Evolutionary conservation across 225 moss, liverwort and hornwort species (phyloP), one percentile per base, ranked within the genome.

Genomic region (Climacium dendroides): DNA sequence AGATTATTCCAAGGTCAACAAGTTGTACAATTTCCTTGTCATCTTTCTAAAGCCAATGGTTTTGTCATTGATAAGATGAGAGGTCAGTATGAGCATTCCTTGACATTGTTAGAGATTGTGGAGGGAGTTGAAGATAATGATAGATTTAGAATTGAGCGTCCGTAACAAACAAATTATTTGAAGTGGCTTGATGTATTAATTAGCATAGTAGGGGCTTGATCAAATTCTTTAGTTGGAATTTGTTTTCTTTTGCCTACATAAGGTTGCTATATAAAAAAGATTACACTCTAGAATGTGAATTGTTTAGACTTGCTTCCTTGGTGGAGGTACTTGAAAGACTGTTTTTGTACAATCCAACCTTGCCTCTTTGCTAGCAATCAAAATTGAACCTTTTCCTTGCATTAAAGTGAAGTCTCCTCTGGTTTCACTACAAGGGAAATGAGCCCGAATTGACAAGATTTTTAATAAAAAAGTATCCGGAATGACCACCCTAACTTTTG

Each of bases 1-100:
- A 37, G 37, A 37, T 37, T 67, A 12, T 67, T 23, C 37, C 7
- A 37, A 67, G 7, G 23, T 2, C 23, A 22, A 67, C 4, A 7
- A 74, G 2, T 1, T 74, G 0, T 48, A 4, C 50, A 7, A 74
- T 50, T 50, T 74, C 10, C 48, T 70, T 25, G 1, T 1, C 1
- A 2, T 39, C 24, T 41, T 3, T 41, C 41, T 25, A 0, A 1
- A 1, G 0, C 0, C 0, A 2, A 67, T 37, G 43, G 26, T 28
- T 71, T 43, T 28, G 71, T 43, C 43, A 71, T 16, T 16, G 5
- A 71, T 13, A 43, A 71, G 16, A 15, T 71, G 28, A 5, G 28
- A 28, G 43, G 43, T 9, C 28, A 16, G 0, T 43, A 28, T 10
- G 28, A 71, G 10, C 28, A 43, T 9, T 71, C 71, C 10, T 71